phyloP scores from a whole-genome alignment of 768 basidiomycete species.

The Nidula microcarpa region DNA sequence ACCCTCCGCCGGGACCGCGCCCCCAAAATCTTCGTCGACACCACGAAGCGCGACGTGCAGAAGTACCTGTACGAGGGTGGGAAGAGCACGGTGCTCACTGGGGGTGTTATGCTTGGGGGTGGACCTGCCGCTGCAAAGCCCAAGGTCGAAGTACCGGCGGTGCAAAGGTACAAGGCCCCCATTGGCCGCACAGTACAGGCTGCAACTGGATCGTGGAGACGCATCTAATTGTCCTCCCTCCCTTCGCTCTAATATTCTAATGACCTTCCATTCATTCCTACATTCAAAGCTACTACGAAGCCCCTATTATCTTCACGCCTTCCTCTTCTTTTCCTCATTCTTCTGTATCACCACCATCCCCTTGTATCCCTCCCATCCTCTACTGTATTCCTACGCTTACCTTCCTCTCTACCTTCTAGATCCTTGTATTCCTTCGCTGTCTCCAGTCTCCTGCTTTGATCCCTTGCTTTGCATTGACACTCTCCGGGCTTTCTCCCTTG shows the following conservation, averaged over 20 bases:
- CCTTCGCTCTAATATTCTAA: not conserved
- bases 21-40: slow-evolving; percentile 17
- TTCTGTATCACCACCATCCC: not conserved
- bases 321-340: not conserved
- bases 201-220: not conserved
- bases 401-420: not conserved
- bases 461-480: not conserved
- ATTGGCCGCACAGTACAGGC: not conserved
- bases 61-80: slow-evolving; percentile 41
- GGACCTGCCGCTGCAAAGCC: slow-evolving; percentile 2
- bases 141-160: not conserved
- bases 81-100: slow-evolving; percentile 37
- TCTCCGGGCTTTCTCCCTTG: not conserved
- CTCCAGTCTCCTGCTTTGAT: no score
- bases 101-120: slow-evolving; percentile 41
- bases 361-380: no score
- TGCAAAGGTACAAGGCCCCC: not conserved
- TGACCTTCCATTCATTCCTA: not conserved
- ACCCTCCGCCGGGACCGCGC: not conserved
- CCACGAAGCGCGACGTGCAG: slow-evolving; percentile 19
- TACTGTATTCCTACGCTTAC: not conserved
- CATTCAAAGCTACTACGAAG: no score
- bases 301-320: not conserved
- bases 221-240: not conserved
- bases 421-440: not conserved